Evolutionary conservation across 2,329 filamentous ascomycete genomes (phyloP).

Genomic region (Beauveria scarabaeidicola): DNA sequence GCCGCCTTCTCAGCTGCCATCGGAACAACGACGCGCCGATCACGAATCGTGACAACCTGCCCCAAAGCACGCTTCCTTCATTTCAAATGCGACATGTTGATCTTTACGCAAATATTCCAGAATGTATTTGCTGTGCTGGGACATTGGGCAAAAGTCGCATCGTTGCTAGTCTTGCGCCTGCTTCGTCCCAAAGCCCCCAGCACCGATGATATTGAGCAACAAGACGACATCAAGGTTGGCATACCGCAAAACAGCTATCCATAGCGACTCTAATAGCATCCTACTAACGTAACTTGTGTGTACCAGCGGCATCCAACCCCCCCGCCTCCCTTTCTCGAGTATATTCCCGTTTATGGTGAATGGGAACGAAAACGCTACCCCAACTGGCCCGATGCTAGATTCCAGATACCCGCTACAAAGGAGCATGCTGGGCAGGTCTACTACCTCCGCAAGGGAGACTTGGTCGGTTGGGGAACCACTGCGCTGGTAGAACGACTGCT

Average conservation of each 20-base stretch:
- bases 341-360: constrained; percentile 15
- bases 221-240: background rate
- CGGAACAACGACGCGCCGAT: background rate
- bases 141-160: background rate
- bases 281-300: background rate
- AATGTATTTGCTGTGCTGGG: background rate
- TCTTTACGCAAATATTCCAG: background rate
- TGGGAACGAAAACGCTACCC: constrained; percentile 17
- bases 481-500: constrained; percentile 17
- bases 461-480: constrained; percentile 14
- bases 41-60: background rate
- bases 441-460: constrained; percentile 17
- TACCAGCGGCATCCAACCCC: background rate
- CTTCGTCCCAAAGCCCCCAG: background rate
- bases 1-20: background rate
- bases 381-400: constrained; percentile 16
- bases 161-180: background rate
- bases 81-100: background rate
- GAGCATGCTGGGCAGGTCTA: constrained; percentile 15
- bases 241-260: background rate
- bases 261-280: background rate
- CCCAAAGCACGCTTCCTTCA: background rate
- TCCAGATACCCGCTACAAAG: constrained; percentile 15
- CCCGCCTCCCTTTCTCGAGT: constrained; percentile 4
- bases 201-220: background rate